Evolutionary conservation across 352 stramenopile species (phyloP), one percentile per base, ranked within the genome.

Genomic region (Pythium folliculosum): DNA sequence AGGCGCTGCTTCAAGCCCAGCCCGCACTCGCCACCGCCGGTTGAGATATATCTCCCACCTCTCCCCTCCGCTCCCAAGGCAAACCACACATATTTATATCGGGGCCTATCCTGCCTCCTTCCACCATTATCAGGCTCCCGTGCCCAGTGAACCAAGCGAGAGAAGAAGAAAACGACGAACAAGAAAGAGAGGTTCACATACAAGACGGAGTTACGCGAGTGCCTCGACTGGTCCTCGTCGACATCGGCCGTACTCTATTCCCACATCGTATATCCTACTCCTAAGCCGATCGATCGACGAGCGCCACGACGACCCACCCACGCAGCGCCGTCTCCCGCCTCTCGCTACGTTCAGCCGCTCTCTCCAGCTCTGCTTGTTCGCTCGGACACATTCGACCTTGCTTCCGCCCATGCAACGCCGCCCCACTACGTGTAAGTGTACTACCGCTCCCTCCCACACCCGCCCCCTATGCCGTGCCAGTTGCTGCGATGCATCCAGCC

Each of bases 1-100:
- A 77, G 9, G 68, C 77, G 50, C 47, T 78, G 23, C 72, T 69
- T 1, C 76, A 88, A 37, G n/a, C 25, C n/a, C 44, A 44, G 19
- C 37, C 50, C 21, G 6, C 59, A 3, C 45, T 62, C n/a, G 45
- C 58, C 0, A 19, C 17, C 21, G 58, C 58, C 19, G 58, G 47
- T 13, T 65, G 9, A 57, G 17, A 47, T 7, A 13, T 17, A 43
- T 17, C 3, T 17, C 9, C 10, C 9, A 17, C 4, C 9, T 43
- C 37, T 3, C 4, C 9, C 10, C 37, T 3, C 37, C 3, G 10
- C 37, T 13, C 37, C 37, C 1, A 12, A 43, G 1, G 40, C 40
- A 47, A 44, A 3, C 13, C 40, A 47, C 30, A 40, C 30, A 40
- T 51, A 38, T 47, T 22, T 51, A 50, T 40, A 17, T 62, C 40